These are phyloP conservation scores for Colletotrichum tropicicola DNA, from an alignment of 2,329 filamentous ascomycete species.

Conservation along the genomic window DNA sequence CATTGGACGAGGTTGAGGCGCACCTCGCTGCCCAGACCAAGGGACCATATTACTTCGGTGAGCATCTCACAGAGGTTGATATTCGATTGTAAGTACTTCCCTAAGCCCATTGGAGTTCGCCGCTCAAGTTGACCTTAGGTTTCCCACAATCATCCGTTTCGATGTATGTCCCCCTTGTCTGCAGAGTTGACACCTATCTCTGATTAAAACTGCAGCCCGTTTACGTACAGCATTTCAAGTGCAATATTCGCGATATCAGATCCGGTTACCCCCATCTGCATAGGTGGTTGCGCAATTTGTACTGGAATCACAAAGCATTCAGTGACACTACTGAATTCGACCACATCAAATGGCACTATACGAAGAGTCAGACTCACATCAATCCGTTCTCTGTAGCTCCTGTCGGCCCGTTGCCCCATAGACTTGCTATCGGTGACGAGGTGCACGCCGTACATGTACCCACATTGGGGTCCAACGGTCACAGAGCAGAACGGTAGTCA, in stretches of 20 bases:
- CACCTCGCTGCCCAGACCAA: constrained; percentile 62
- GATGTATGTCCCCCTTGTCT: constrained; percentile 50
- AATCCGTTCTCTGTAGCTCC: constrained; percentile 81
- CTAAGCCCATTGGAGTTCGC: too few species aligned
- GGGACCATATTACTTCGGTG: constrained; percentile 79
- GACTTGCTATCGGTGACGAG: too few species aligned
- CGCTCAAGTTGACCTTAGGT: too few species aligned
- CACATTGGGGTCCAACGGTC: too few species aligned
- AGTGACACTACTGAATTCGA: constrained; percentile 86
- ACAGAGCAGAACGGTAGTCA: too few species aligned
- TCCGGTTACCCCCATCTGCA: constrained; percentile 85
- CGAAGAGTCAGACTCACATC: constrained; percentile 70
- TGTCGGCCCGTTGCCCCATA: constrained; percentile 84
- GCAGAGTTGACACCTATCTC: background rate
- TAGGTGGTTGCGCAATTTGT: constrained; percentile 82
- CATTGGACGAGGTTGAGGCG: constrained; percentile 79
- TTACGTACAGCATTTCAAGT: constrained; percentile 90
- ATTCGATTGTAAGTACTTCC: constrained; percentile 77
- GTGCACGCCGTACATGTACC: too few species aligned
- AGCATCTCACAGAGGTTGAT: constrained; percentile 81
- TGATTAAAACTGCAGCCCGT: constrained; percentile 54
- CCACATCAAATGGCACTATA: constrained; percentile 88
- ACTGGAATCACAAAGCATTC: constrained; percentile 86
- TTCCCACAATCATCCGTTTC: constrained; percentile 76
- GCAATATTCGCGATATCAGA: constrained; percentile 86